Percentiles rank a stretch among this genome's conserved stretches.
These are phyloP conservation scores for Picochlorum sp. DNA, from an alignment of 139 green algal species.

Conservation along the genomic window DNA sequence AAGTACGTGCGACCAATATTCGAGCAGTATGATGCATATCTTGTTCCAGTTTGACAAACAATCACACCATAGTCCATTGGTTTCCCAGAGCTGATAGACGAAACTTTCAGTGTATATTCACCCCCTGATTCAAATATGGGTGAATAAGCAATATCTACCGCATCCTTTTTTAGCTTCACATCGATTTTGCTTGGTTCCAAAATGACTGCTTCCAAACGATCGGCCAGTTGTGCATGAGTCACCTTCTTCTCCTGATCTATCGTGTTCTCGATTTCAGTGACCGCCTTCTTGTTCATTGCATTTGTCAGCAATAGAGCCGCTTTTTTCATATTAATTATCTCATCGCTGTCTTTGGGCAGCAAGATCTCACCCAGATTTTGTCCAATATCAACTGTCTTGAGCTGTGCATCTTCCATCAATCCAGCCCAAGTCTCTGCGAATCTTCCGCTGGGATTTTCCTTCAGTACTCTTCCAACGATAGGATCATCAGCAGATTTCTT, in stretches of 20 bases:
- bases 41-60: constrained; percentile 29
- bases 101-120: constrained; percentile 60
- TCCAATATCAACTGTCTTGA: constrained; percentile 38
- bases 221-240: constrained; percentile 80
- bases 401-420: constrained; percentile 21
- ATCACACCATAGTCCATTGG: constrained; percentile 58
- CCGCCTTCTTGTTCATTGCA: constrained; percentile 62
- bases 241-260: constrained; percentile 86
- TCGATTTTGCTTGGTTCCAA: constrained; percentile 55
- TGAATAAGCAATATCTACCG: constrained; percentile 89
- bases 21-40: constrained; percentile 88
- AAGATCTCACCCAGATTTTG: constrained; percentile 59
- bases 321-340: constrained; percentile 81
- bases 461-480: constrained; percentile 35
- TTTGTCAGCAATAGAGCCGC: constrained; percentile 65
- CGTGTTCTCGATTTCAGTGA: constrained; percentile 59
- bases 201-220: constrained; percentile 64
- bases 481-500: constrained; percentile 19
- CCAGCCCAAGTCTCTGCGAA: constrained; percentile 44
- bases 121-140: constrained; percentile 82
- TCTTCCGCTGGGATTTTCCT: constrained; percentile 63
- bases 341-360: constrained; percentile 66
- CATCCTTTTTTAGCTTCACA: constrained; percentile 51
- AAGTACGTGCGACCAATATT: constrained; percentile 86
- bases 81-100: constrained; percentile 33